phyloP scores from a whole-genome alignment of 1,284 basidiomycete species.

The Coniferiporia weirii region DNA sequence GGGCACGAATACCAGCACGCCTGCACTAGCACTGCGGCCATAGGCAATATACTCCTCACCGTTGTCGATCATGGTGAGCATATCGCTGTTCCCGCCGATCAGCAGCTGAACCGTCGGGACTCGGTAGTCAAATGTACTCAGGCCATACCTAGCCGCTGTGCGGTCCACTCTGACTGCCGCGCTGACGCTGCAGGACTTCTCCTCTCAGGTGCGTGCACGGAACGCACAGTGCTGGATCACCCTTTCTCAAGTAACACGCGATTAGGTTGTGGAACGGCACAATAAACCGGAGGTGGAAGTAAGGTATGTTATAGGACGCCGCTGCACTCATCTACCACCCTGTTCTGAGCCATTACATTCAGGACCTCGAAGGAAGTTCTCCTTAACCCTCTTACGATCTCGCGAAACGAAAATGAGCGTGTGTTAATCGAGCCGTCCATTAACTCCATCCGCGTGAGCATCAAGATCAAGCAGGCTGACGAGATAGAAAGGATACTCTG shows the following conservation, averaged over 20 bases:
- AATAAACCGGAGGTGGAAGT: constrained; percentile 95
- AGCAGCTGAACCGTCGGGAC: not conserved
- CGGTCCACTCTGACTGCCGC: constrained; percentile 96
- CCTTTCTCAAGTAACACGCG: not conserved
- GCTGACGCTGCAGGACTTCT: constrained; percentile 94
- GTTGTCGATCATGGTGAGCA: not conserved
- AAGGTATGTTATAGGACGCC: constrained; percentile 42
- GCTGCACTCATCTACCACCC: not conserved
- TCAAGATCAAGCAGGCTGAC: constrained; percentile 99
- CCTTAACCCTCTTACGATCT: constrained; percentile 88
- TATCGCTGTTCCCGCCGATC: not conserved
- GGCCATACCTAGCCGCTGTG: constrained; percentile 95
- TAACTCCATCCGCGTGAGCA: constrained; percentile 94
- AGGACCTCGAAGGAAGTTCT: constrained; percentile 92
- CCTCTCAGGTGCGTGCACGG: constrained; percentile 71
- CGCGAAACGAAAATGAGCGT: constrained; percentile 93
- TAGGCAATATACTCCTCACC: too few relatives aligned
- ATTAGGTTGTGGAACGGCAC: constrained; percentile 88
- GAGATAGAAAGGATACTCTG: constrained; percentile 97
- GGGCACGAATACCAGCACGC: too few relatives aligned
- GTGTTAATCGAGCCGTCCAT: constrained; percentile 96
- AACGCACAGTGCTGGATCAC: not conserved
- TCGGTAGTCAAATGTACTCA: constrained; percentile 71
- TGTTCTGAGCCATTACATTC: constrained; percentile 5
- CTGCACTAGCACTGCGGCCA: not conserved